Percentiles rank a stretch among this genome's conserved stretches.
phyloP scores from a whole-genome alignment of 75 land plant species.

The Selaginella moellendorffii region DNA sequence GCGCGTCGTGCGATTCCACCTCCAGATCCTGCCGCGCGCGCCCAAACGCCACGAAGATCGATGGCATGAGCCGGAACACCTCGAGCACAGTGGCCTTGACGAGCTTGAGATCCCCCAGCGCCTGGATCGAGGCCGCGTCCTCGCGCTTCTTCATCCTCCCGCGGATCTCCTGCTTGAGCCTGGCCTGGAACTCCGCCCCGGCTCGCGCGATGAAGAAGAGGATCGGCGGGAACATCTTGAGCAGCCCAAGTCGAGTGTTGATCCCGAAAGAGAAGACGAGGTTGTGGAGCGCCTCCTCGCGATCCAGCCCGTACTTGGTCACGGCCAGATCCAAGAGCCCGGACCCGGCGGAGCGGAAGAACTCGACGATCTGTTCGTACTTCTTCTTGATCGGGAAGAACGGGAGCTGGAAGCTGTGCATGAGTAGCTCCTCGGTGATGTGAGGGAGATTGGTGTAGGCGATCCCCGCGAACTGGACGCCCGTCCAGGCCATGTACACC shows the following conservation, averaged over 20 bases:
- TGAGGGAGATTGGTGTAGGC: conserved; percentile 15
- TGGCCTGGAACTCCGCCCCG: neutral
- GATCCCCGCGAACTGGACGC: conserved; percentile 25
- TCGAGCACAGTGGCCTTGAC: neutral
- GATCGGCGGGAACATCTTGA: neutral
- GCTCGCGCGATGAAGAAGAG: neutral
- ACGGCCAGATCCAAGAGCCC: neutral
- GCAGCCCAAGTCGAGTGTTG: neutral
- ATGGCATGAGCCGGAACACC: neutral
- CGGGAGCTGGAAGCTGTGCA: conserved; percentile 22
- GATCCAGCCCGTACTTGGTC: no score
- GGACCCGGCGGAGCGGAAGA: neutral
- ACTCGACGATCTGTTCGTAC: neutral
- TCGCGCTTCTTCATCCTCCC: neutral
- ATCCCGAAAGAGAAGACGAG: neutral
- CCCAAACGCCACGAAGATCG: neutral
- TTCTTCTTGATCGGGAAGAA: neutral
- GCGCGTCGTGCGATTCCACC: neutral
- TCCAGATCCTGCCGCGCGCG: neutral
- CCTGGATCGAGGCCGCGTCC: neutral
- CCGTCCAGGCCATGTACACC: conserved; percentile 20
- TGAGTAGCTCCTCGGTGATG: conserved; percentile 21
- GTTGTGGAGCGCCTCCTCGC: no score
- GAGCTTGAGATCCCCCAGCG: neutral
- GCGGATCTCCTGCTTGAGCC: neutral